These are phyloP conservation scores for Ettlia oleoabundans DNA, from an alignment of 139 green algal genomes.

Conservation along the genomic window DNA sequence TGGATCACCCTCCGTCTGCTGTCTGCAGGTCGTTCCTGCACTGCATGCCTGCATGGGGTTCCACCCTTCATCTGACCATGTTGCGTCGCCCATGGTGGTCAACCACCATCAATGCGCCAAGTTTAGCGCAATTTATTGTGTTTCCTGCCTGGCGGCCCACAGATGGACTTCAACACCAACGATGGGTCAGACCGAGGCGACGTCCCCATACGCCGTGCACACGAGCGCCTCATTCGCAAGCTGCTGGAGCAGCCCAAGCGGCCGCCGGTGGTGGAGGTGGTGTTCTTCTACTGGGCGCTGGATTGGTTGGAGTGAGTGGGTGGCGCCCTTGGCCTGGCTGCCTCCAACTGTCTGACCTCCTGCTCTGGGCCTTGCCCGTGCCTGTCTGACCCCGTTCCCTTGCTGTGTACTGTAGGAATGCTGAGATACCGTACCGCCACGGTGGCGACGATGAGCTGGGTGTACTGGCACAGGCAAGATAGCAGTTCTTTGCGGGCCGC, in stretches of 20 bases:
- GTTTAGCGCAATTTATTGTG: not conserved
- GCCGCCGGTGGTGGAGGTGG: not conserved
- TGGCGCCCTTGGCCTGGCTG: too few relatives aligned
- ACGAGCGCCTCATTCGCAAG: slow-evolving; percentile 4
- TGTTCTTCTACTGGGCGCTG: not conserved
- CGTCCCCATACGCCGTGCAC: not conserved
- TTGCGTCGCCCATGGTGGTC: too few relatives aligned
- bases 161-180: slow-evolving; percentile 1
- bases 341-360: too few relatives aligned
- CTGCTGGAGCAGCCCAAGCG: not conserved
- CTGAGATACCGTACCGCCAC: not conserved
- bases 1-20: too few relatives aligned
- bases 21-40: too few relatives aligned
- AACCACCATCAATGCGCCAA: not conserved
- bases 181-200: not conserved
- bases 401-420: too few relatives aligned
- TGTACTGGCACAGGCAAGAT: not conserved
- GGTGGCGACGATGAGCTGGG: slow-evolving; percentile 1
- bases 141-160: not conserved
- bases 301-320: not conserved
- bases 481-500: too few relatives aligned
- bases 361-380: too few relatives aligned
- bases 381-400: too few relatives aligned
- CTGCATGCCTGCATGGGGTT: too few relatives aligned
- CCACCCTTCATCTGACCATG: too few relatives aligned